Conservation (phyloP, 2,329 filamentous ascomycete genomes). For the Ophiostoma sp. region DNA sequence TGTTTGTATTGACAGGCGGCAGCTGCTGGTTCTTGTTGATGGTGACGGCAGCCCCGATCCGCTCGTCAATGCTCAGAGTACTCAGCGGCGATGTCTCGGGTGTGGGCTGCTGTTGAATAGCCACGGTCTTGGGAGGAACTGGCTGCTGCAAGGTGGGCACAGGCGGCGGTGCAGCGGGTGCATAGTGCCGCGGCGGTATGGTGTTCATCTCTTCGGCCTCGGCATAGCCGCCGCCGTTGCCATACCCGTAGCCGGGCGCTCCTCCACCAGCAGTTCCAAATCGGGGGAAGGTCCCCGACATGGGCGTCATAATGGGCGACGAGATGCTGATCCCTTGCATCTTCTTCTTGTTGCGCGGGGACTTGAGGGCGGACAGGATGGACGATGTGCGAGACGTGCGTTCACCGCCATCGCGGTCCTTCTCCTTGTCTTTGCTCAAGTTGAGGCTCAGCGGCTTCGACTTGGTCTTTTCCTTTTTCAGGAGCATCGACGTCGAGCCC, state of each 20-base stretch:
- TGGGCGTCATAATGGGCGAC: conserved; percentile 65
- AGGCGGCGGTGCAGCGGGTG: conserved; percentile 58
- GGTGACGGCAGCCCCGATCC: conserved; percentile 43
- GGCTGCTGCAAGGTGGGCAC: conserved; percentile 42
- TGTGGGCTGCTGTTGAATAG: conserved; percentile 32
- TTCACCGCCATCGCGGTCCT: conserved; percentile 31
- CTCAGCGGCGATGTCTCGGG: conserved; percentile 51
- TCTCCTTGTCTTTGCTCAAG: conserved; percentile 44
- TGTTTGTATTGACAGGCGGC: conserved; percentile 23
- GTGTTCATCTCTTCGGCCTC: conserved; percentile 58
- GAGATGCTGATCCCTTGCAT: conserved; percentile 59
- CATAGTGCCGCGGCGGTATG: conserved; percentile 60
- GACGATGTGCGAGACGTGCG: conserved; percentile 59
- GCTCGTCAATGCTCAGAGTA: conserved; percentile 58
- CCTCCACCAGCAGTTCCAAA: neutral
- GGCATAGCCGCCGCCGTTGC: conserved; percentile 39
- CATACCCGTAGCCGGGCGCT: neutral
- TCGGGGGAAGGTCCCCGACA: conserved; percentile 60
- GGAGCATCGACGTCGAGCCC: conserved; percentile 38
- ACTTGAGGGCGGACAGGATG: conserved; percentile 61
- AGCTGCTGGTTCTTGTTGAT: conserved; percentile 20
- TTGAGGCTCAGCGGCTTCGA: conserved; percentile 56
- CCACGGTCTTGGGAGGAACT: neutral
- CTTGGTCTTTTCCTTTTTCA: conserved; percentile 51
- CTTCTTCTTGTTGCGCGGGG: conserved; percentile 58